Evolutionary conservation across 2,329 filamentous ascomycete species (phyloP), one percentile per base, ranked within the genome.

Genomic region (Ceratocystiopsis sp.): DNA sequence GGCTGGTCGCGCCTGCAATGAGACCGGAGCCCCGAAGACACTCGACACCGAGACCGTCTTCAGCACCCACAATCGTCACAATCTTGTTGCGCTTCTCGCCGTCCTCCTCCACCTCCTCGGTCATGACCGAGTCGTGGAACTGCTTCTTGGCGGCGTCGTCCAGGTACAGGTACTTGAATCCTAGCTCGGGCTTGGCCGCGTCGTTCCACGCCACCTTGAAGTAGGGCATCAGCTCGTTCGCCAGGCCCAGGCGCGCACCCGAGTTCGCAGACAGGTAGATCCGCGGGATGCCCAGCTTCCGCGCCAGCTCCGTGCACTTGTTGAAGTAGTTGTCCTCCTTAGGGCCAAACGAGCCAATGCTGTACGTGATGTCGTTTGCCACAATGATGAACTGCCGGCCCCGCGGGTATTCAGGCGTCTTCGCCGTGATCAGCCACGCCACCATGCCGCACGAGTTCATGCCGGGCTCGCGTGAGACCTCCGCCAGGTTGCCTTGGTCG

Each of bases 231-330:
- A 98, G 71, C 69, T 96, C 91, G 54, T 94, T 87, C 48, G 91
- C 91, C 62, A 98, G 80, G 57, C 91, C 91, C 54, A 98, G 84
- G 57, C 91, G 87, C 52, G 91, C 91, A 74, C 91, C 91, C 46
- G 91, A 98, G 73, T 98, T 98, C 60, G 91, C 91, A 60, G 91
- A 98, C 46, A 98, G 71, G 66, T 98, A 98, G 59, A 98, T 89
- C 53, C 91, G 84, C 19, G 91, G 91, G 55, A 98, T 94, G 35
- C 91, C 91, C 48, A 95, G 71, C 69, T 47, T 89, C 55, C 87
- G 80, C 49, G 91, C 91, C 51, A 95, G 72, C 64, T 98, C 87
- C 11, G 91, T 96, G 68, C 91, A 98, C 73, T 96, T 95, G 72
- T 93, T 74, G 78, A 98, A 98, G 76, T 94, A 98, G 55, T 84